Evolutionary conservation across 2,329 filamentous ascomycete species (phyloP), one percentile per base, ranked within the genome.

Genomic region (Plectosphaerella plurivora): DNA sequence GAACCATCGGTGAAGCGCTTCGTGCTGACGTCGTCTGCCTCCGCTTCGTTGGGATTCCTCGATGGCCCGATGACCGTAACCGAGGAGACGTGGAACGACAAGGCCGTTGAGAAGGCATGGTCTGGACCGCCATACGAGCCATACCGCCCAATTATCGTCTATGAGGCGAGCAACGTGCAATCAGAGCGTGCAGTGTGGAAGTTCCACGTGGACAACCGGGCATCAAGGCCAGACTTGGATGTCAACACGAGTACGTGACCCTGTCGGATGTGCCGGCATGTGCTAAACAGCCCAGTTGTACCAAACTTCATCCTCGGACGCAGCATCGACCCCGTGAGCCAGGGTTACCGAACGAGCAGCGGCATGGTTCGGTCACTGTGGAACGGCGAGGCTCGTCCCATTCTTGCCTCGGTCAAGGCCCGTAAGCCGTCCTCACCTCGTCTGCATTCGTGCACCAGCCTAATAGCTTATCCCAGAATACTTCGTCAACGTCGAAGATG

Each of bases 401-500:
- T 41, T 41, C 37, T n/a, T n/a, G 37, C 16, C 37, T 39, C 37
- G 37, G 15, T 16, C 37, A 18, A 15, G 14, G 37, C 37, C 37
- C 37, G 37, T 16, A 7, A 44, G 41, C n/a, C n/a, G 18, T 10
- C 41, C 16, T 15, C 7, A 12, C 3, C 3, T 8, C 37, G 5
- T 41, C 3, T 15, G 7, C 9, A 36, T 41, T 41, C 7, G 14
- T 3, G 37, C 11, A 41, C 22, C 22, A n/a, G 5, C 3, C n/a
- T 44, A 20, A 16, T 20, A 3, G 22, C n/a, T 5, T 24, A 10
- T 7, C 10, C 48, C 28, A 81, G 73, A 68, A 61, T 68, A 73
- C 61, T 73, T 64, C 59, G 64, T 79, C 22, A 67, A 79, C 56
- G 71, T 78, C 0, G 64, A 74, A 11, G 79, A 84, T 49, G 60